Base-by-base conservation (phyloP, 2,329 filamentous ascomycete genomes). In the Apiospora arundinis region DNA sequence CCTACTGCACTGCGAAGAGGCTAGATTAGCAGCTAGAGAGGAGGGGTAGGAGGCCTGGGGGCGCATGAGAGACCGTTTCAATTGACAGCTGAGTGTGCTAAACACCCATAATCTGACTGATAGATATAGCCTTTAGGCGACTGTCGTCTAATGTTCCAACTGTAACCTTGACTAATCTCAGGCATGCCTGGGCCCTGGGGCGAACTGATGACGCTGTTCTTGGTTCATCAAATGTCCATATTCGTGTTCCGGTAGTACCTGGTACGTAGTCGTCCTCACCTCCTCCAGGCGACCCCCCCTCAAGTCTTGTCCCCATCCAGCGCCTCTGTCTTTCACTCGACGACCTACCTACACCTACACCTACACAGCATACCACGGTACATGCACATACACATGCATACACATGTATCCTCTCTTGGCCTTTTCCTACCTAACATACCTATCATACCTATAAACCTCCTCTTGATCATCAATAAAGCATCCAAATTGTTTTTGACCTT, bases 131-230 rank as follows among this genome's bases (percentile, higher is more conserved):
- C 18, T 37, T 40, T 63, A 37, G 56, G 52, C 52, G 52, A 4
- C 28, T 63, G 56, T 63, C 56, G 56, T 63, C 56, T 32, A 40
- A 40, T 63, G 56, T 63, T 63, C 40, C 28, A 32, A n/a, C 18
- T 40, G 32, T 11, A 63, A 63, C 16, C 56, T 40, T 37, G 56
- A 63, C 56, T 63, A 9, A 37, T 63, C 56, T 21, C 32, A 63
- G 56, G 52, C 11, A 21, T 45, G 42, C 42, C 16, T 18, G 12
- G 32, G 25, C 32, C 32, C 32, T 32, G 32, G 32, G 3, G 32
- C 32, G 32, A 5, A 56, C 52, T 32, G 52, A 60, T 60, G 52
- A 60, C 52, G 52, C 52, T 60, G 2, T 21, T 56, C 25, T 32
- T 60, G 52, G 52, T 60, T 60, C 52, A 45, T 16, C 14, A 16